Evolutionary conservation across 805 yeast species (phyloP), one percentile per base, ranked within the genome.

Genomic region (Starmerella riodocensis): DNA sequence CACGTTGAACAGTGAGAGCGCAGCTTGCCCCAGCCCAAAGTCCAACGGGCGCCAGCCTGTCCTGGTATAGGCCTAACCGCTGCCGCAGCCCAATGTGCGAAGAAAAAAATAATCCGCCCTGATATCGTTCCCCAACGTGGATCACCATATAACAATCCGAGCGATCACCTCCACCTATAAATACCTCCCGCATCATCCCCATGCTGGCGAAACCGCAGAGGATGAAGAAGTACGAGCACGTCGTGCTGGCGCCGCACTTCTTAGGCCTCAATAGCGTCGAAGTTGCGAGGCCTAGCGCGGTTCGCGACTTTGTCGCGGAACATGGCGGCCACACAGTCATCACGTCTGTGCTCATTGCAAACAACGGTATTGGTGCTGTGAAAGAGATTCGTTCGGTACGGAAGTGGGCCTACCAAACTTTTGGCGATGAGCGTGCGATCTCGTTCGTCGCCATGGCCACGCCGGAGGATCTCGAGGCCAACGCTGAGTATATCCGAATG

Each of bases 371-470:
- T 60, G 98, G 94, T 16, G 99, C 99, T 34, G 99, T 91, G 43
- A 91, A 91, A 62, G 97, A 91, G 66, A 93, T 91, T 60, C 73
- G 99, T 55, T 83, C 94, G 8, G 86, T 91, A 32, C 76, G 98
- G 64, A 91, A 88, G 69, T 91, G 99, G 99, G 86, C 98, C 20
- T 91, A 91, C 63, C 97, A 91, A 61, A 85, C 96, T n/a, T 91
- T 91, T 65, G 94, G 94, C 47, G 78, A 93, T 57, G 97, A 91
- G 62, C 73, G 81, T 57, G 84, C 93, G 41, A 81, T 91, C 49
- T 83, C 82, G 53, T 93, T 91, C 58, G 91, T 88, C 26, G 97
- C 82, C 30, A 91, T 91, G 99, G 97, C 98, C 43, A 91, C 99
- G 17, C 98, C 98, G n/a, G 99, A 91, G 61, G 99, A 91, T 67